phyloP scores from a whole-genome alignment of 2,329 filamentous ascomycete genomes.

The Pezicula rhizophila region DNA sequence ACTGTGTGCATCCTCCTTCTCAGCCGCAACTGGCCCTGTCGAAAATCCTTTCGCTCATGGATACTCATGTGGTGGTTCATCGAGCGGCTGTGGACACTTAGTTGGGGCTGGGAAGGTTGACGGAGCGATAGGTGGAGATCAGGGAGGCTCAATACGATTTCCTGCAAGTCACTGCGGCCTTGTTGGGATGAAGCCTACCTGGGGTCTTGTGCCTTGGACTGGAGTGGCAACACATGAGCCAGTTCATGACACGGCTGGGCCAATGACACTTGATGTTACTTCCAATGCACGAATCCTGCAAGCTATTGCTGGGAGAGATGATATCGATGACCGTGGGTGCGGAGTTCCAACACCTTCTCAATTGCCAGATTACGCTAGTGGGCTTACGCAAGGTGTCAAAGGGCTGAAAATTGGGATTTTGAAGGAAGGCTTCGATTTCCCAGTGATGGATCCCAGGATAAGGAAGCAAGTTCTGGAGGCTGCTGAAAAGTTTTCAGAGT shows the following conservation, averaged over 20 bases:
- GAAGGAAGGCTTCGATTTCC: slow-evolving; percentile 9
- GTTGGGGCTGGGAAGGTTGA: slow-evolving; percentile 40
- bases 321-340: slow-evolving; percentile 35
- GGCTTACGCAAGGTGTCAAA: slow-evolving; percentile 37
- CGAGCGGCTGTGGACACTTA: slow-evolving; percentile 56
- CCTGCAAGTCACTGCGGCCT: slow-evolving; percentile 20
- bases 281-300: slow-evolving; percentile 34
- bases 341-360: slow-evolving; percentile 26
- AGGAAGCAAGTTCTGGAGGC: slow-evolving; percentile 31
- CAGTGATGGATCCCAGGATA: slow-evolving; percentile 27
- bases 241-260: slow-evolving; percentile 42
- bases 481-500: slow-evolving; percentile 30
- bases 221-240: slow-evolving; percentile 39
- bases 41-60: slow-evolving; percentile 37
- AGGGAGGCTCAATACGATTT: slow-evolving; percentile 36
- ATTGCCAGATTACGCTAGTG: slow-evolving; percentile 26
- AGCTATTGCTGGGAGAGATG: slow-evolving; percentile 39
- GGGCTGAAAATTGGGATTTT: slow-evolving; percentile 27
- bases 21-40: slow-evolving; percentile 37
- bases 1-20: slow-evolving; percentile 40
- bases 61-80: slow-evolving; percentile 52
- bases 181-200: neutral
- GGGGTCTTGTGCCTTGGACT: slow-evolving; percentile 5
- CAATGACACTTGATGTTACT: slow-evolving; percentile 30
- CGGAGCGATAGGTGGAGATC: slow-evolving; percentile 50